These are phyloP conservation scores for Teratosphaeria viscida DNA, from an alignment of 2,329 filamentous ascomycete species.

Conservation along the genomic window DNA sequence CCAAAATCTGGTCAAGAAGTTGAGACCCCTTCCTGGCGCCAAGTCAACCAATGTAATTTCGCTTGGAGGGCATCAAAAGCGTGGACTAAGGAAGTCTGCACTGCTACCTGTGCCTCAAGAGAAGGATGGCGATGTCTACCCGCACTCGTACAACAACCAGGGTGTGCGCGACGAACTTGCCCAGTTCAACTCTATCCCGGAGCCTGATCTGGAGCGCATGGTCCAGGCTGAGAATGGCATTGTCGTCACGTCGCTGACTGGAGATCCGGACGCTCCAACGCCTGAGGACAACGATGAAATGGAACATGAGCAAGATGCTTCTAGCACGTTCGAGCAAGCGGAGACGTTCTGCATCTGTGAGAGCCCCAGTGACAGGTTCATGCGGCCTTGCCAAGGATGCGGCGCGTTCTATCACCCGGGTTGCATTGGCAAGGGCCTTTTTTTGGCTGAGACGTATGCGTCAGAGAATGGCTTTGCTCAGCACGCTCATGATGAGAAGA, in stretches of 20 bases:
- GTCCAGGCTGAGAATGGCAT: background rate
- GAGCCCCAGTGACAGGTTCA: background rate
- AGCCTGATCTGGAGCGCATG: background rate
- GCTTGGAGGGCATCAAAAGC: background rate
- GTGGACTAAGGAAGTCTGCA: background rate
- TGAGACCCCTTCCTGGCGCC: background rate
- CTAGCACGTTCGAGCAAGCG: background rate
- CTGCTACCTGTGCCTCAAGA: background rate
- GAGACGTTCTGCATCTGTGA: slow-evolving; percentile 6
- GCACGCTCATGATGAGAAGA: background rate
- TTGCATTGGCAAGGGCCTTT: slow-evolving; percentile 6
- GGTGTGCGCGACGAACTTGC: background rate
- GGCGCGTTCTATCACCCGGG: slow-evolving; percentile 4
- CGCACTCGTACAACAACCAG: background rate
- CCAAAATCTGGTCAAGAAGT: background rate
- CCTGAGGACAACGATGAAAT: background rate
- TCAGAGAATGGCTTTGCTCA: background rate
- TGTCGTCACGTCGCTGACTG: background rate
- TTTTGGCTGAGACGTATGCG: background rate
- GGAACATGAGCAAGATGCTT: background rate
- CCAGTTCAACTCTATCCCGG: background rate
- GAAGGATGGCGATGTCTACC: background rate
- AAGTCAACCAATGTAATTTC: background rate
- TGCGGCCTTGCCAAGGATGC: slow-evolving; percentile 5
- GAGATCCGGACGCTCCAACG: background rate